Percentiles rank a stretch among this genome's conserved stretches.
These are phyloP conservation scores for Raffaelea ambrosiae DNA, from an alignment of 2,329 filamentous ascomycete genomes.

Conservation along the genomic window DNA sequence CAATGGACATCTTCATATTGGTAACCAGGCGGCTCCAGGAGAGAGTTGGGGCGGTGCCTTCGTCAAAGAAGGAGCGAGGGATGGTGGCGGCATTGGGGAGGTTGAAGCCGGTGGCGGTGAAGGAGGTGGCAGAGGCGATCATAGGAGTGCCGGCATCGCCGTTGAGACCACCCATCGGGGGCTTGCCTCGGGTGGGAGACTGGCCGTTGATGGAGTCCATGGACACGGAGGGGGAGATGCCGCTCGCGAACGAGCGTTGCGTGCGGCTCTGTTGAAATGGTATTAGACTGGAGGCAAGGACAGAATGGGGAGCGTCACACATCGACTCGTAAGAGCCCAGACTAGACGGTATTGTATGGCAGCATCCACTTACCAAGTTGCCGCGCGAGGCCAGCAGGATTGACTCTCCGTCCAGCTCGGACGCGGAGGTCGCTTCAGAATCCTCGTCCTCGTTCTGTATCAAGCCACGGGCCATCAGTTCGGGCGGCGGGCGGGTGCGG, in stretches of 20 bases:
- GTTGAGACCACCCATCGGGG: conserved; percentile 39
- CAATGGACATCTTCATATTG: conserved; percentile 87
- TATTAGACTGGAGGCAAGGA: conserved; percentile 3
- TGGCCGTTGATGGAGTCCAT: conserved; percentile 80
- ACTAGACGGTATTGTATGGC: no score
- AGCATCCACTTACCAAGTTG: conserved; percentile 60
- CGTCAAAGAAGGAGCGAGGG: conserved; percentile 83
- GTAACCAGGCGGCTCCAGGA: conserved; percentile 87
- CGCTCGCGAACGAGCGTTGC: conserved; percentile 55
- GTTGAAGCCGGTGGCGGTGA: conserved; percentile 50
- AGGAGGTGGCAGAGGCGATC: conserved; percentile 52
- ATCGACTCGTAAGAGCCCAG: no score
- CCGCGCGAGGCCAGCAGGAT: conserved; percentile 60
- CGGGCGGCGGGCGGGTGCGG: conserved; percentile 78
- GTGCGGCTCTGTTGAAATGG: conserved; percentile 39
- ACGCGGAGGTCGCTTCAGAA: conserved; percentile 74
- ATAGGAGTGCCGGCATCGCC: conserved; percentile 45
- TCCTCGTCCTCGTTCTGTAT: conserved; percentile 84
- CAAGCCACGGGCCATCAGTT: conserved; percentile 79
- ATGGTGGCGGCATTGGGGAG: conserved; percentile 52
- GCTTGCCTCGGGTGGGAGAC: conserved; percentile 34
- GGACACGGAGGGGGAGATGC: conserved; percentile 76
- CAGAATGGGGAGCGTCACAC: no score
- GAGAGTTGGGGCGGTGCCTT: conserved; percentile 67
- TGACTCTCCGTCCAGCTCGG: conserved; percentile 73